These are phyloP conservation scores for Aspergillus ruber DNA, from an alignment of 2,329 filamentous ascomycete species.

Conservation along the genomic window DNA sequence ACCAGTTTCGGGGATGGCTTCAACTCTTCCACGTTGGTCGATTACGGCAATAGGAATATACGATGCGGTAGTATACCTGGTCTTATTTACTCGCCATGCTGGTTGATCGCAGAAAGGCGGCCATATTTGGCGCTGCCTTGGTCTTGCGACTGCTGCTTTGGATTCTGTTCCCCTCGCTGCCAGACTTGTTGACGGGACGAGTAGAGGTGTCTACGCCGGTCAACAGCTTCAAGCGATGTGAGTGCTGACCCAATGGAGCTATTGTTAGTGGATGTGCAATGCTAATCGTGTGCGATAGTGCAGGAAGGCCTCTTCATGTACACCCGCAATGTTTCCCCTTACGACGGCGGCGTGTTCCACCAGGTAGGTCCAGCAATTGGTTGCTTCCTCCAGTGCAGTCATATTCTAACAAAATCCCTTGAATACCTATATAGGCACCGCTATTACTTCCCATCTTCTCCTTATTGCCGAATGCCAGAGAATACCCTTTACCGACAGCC, in stretches of 20 bases:
- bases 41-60: not conserved
- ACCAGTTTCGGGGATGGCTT: constrained; percentile 2
- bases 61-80: not conserved
- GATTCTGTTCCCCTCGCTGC: constrained; percentile 71
- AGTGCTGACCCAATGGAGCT: too few relatives aligned
- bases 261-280: too few relatives aligned
- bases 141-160: constrained; percentile 74
- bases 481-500: constrained; percentile 66
- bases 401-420: not conserved
- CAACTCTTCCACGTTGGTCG: constrained; percentile 3
- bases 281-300: constrained; percentile 48
- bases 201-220: constrained; percentile 96
- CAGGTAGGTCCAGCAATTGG: constrained; percentile 42
- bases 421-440: constrained; percentile 55
- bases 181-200: constrained; percentile 77
- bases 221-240: constrained; percentile 95
- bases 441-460: constrained; percentile 87
- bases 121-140: constrained; percentile 69
- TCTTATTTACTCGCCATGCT: constrained; percentile 36
- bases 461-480: constrained; percentile 65
- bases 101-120: constrained; percentile 53
- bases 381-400: not conserved
- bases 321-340: constrained; percentile 91
- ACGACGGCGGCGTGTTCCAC: constrained; percentile 82
- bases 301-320: constrained; percentile 97